Conservation (phyloP, 2,329 filamentous ascomycete species). For the Anthostomella pinea region DNA sequence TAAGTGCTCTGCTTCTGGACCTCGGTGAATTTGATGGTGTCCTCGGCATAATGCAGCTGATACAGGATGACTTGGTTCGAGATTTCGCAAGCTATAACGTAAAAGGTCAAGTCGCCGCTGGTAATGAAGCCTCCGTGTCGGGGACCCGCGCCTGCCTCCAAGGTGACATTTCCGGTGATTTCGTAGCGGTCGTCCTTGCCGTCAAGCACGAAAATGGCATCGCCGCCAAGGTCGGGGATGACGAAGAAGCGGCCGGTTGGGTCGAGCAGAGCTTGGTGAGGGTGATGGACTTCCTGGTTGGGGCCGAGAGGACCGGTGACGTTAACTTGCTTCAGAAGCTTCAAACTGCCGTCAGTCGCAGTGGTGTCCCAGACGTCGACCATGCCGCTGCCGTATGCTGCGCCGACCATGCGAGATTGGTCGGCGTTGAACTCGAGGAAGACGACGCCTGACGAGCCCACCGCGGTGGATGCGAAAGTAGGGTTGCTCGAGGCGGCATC, state of each 20-base stretch:
- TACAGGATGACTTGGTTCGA: slow-evolving; percentile 44
- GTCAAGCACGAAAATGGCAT: slow-evolving; percentile 47
- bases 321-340: slow-evolving; percentile 38
- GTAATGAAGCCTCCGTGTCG: slow-evolving; percentile 50
- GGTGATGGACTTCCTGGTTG: slow-evolving; percentile 32
- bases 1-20: slow-evolving; percentile 41
- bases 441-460: slow-evolving; percentile 43
- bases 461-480: slow-evolving; percentile 25
- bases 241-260: slow-evolving; percentile 48
- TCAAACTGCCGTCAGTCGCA: slow-evolving; percentile 31
- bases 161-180: slow-evolving; percentile 33
- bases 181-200: slow-evolving; percentile 38
- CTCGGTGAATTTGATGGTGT: slow-evolving; percentile 35
- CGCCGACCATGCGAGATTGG: slow-evolving; percentile 43
- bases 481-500: slow-evolving; percentile 33
- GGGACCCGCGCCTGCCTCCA: slow-evolving; percentile 44
- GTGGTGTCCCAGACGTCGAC: slow-evolving; percentile 47
- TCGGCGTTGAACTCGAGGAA: slow-evolving; percentile 46
- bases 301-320: slow-evolving; percentile 34
- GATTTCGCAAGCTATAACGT: slow-evolving; percentile 46
- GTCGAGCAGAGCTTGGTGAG: slow-evolving; percentile 49
- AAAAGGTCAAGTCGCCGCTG: slow-evolving; percentile 38
- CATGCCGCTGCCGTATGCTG: slow-evolving; percentile 39
- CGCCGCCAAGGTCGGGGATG: slow-evolving; percentile 48
- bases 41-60: slow-evolving; percentile 36